Conservation (phyloP, 345 rosid genomes). For the Moricandia arvensis region DNA sequence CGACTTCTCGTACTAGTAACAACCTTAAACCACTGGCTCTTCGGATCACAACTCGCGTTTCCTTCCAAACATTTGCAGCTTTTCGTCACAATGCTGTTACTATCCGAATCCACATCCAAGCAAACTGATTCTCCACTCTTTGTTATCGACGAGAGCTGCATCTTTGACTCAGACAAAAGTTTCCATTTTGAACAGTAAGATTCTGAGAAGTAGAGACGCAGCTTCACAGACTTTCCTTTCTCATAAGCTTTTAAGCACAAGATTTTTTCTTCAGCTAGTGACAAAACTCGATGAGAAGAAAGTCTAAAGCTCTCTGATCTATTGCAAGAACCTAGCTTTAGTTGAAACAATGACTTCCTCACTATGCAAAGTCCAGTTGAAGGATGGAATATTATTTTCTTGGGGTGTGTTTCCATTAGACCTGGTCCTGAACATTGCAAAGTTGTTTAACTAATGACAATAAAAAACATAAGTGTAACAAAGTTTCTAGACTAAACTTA, state of each 20-base stretch:
- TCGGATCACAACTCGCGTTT: conserved; percentile 53
- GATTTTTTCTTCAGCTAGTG: conserved; percentile 46
- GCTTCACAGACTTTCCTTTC: conserved; percentile 41
- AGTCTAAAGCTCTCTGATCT: conserved; percentile 64
- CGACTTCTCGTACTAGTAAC: conserved; percentile 54
- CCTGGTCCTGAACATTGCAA: conserved; percentile 61
- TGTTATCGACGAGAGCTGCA: conserved; percentile 58
- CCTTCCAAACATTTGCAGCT: conserved; percentile 52
- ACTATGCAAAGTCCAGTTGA: conserved; percentile 66
- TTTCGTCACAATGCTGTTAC: conserved; percentile 41
- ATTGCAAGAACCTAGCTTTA: conserved; percentile 57
- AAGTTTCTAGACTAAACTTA: neutral
- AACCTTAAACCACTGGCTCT: conserved; percentile 74
- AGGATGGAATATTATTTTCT: conserved; percentile 75
- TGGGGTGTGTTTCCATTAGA: conserved; percentile 42
- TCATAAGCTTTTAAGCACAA: conserved; percentile 61
- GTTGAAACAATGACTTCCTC: conserved; percentile 45
- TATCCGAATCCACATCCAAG: conserved; percentile 59
- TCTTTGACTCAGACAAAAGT: conserved; percentile 60
- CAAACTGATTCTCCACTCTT: conserved; percentile 48
- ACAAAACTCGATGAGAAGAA: conserved; percentile 45
- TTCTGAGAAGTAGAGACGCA: conserved; percentile 45
- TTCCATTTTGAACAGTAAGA: conserved; percentile 55
- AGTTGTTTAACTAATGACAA: neutral
- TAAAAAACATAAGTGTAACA: neutral